Base-by-base conservation (phyloP, 1,139 yeast species). In the Debaryomyces robertsiae region DNA sequence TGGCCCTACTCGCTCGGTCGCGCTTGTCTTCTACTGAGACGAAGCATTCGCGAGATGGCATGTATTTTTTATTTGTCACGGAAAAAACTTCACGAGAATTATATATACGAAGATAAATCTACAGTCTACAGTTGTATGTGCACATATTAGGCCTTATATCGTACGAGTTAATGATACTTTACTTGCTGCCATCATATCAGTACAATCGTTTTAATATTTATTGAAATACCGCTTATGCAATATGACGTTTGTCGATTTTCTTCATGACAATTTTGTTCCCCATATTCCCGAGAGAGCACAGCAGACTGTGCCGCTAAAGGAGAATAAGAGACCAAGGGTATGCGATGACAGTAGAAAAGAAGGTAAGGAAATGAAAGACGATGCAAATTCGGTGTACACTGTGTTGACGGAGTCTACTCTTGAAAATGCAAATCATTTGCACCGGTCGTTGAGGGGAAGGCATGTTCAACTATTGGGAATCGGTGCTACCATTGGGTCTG, bases 401-500 rank as follows among this genome's bases (percentile, higher is more conserved):
- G 33, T 50, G 6, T 41, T 49, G 3, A 50, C 59, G 0, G 38
- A 35, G 4, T 52, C 57, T 2, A 47, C 57, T 5, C 32, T 43
- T 9, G 53, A 41, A 5, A 46, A 41, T 18, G 41, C 32, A 9
- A 52, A 51, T 37, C 32, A 36, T 2, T 43, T 59, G 9, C 62
- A 59, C 37, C 38, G 64, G 11, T 47, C 55, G 3, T 49, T 60
- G 37, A 47, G 49, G 37, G 53, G 63, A 19, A 58, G 79, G 49
- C 80, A 75, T 53, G 69, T 75, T 36, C 77, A 74, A 50, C 61
- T 75, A 46, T 66, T 75, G 38, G 79, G 77, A 17, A 73, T 75
- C 36, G 76, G 77, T 35, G 78, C 78, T 4, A 68, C 76, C 40
- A 73, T 75, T 43, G 80, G 80, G 25, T 73, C 74, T 1, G 75